phyloP scores from a whole-genome alignment of 2,329 filamentous ascomycete genomes.

The Neopestalotiopsis clavispora region DNA sequence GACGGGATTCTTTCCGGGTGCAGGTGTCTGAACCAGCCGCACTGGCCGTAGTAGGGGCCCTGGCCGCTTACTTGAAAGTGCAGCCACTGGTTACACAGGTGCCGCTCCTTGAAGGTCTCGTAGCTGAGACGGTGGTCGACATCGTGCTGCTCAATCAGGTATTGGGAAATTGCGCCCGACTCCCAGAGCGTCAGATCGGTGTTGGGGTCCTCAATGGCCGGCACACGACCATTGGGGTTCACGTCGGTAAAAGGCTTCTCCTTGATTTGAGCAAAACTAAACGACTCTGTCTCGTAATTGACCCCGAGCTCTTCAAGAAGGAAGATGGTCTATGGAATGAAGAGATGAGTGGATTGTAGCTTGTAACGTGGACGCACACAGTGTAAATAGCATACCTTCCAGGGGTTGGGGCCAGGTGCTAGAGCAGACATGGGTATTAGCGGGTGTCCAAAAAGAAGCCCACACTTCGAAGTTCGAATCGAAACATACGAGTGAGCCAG shows the following conservation, averaged over 20 bases:
- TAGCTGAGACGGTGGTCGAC: slow-evolving; percentile 42
- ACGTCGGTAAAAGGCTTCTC: slow-evolving; percentile 32
- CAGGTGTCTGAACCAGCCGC: slow-evolving; percentile 45
- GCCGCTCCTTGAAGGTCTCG: slow-evolving; percentile 38
- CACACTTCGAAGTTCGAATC: too few relatives aligned
- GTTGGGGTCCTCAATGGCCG: slow-evolving; percentile 19
- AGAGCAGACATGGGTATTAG: too few relatives aligned
- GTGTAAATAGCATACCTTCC: slow-evolving; percentile 1
- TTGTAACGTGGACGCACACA: background rate
- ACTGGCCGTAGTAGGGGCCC: slow-evolving; percentile 54
- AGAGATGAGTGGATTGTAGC: background rate
- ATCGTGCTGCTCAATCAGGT: slow-evolving; percentile 38
- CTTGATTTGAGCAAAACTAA: slow-evolving; percentile 33
- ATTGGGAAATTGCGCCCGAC: slow-evolving; percentile 18
- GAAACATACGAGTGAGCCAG: too few relatives aligned
- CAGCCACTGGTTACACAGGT: slow-evolving; percentile 47
- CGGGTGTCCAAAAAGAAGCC: too few relatives aligned
- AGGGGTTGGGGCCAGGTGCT: slow-evolving; percentile 16
- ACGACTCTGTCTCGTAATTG: slow-evolving; percentile 32
- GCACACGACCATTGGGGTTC: slow-evolving; percentile 21
- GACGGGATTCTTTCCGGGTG: slow-evolving; percentile 47
- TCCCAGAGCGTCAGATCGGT: slow-evolving; percentile 19
- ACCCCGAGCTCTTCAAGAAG: slow-evolving; percentile 37
- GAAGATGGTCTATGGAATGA: slow-evolving; percentile 28
- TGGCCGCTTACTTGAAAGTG: slow-evolving; percentile 50